Evolutionary conservation across 164 flowering plant species (phyloP).

Genomic region (Taxillus chinensis): DNA sequence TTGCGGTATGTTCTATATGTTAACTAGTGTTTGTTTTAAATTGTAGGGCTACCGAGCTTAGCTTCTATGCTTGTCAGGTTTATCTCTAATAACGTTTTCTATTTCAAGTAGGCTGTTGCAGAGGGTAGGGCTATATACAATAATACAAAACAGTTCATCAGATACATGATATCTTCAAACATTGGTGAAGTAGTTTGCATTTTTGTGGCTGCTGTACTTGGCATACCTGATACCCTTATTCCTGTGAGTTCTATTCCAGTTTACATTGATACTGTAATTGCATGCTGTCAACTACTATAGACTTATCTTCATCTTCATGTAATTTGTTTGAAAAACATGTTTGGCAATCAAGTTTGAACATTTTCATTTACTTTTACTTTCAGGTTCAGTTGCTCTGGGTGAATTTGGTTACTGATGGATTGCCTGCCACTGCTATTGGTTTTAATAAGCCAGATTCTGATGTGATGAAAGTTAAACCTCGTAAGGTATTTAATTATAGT

Average conservation of each 20-base stretch:
- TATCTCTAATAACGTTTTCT: not conserved
- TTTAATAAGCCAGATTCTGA: slow-evolving; percentile 94
- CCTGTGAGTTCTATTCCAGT: slow-evolving; percentile 52
- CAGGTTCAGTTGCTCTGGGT: slow-evolving; percentile 99
- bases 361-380: slow-evolving; percentile 7
- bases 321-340: no score
- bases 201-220: slow-evolving; percentile 97
- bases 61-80: not conserved
- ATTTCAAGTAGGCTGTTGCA: slow-evolving; percentile 78
- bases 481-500: no score
- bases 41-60: no score
- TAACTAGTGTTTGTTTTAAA: not conserved
- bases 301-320: no score
- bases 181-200: slow-evolving; percentile 99
- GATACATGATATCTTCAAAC: slow-evolving; percentile 99
- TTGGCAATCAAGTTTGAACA: not conserved
- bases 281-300: not conserved
- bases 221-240: slow-evolving; percentile 95
- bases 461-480: slow-evolving; percentile 94
- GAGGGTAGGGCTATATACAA: slow-evolving; percentile 99
- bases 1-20: slow-evolving; percentile 55
- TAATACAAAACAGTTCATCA: slow-evolving; percentile 95
- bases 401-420: slow-evolving; percentile 95
- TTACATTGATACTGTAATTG: not conserved
- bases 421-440: slow-evolving; percentile 99